phyloP scores from a whole-genome alignment of 169 alveolate genomes.

The Neospora caninum region DNA sequence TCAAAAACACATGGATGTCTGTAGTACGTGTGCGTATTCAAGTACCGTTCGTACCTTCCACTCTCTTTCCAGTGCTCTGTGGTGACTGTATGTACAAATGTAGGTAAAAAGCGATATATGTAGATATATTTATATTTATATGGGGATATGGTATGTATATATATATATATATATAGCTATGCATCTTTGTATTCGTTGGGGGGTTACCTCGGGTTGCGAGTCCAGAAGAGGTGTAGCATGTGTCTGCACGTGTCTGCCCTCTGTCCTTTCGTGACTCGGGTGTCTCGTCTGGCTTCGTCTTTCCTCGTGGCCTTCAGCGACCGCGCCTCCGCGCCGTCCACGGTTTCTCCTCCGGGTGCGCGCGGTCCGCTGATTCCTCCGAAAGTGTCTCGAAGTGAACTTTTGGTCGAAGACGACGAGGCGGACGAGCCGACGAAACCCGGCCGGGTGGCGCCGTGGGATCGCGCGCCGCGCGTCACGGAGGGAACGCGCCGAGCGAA shows the following conservation, averaged over 20 bases:
- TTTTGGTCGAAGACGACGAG: constrained; percentile 20
- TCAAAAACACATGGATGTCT: not conserved
- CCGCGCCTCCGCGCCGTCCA: not conserved
- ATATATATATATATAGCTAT: not conserved
- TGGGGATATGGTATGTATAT: not conserved
- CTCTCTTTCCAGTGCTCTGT: too few relatives aligned
- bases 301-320: not conserved
- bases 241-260: not conserved
- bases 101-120: not conserved
- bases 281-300: not conserved
- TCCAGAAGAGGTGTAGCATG: too few relatives aligned
- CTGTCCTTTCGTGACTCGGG: not conserved
- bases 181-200: not conserved
- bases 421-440: not conserved
- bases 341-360: too few relatives aligned
- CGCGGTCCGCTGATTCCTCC: constrained; percentile 19
- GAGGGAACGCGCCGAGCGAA: not conserved
- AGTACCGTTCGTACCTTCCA: too few relatives aligned
- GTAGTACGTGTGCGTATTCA: not conserved
- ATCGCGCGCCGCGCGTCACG: not conserved
- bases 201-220: not conserved
- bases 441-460: not conserved
- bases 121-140: not conserved
- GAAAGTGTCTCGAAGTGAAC: not conserved
- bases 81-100: not conserved